Percentiles rank a stretch among this genome's conserved stretches.
These are phyloP conservation scores for Elsinoe fawcettii DNA, from an alignment of 2,329 filamentous ascomycete genomes.

Conservation along the genomic window DNA sequence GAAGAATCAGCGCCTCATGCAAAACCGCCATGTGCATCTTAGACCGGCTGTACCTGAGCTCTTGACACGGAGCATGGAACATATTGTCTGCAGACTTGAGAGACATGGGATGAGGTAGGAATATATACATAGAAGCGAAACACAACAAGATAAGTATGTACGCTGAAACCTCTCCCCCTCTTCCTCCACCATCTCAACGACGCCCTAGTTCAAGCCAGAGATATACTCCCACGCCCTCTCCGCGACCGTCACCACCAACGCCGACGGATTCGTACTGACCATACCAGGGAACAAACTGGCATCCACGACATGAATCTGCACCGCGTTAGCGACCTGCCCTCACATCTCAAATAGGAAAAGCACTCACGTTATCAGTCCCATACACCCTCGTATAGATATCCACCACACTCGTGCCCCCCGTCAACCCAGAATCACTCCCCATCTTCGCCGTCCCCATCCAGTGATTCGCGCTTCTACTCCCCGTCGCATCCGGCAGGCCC, in stretches of 20 bases:
- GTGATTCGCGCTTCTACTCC: constrained; percentile 35
- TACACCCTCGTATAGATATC: constrained; percentile 45
- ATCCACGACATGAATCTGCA: constrained; percentile 54
- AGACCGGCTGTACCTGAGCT: too few species aligned
- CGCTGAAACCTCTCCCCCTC: background rate
- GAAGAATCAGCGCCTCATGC: too few species aligned
- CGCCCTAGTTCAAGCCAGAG: constrained; percentile 2
- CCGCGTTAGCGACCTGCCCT: background rate
- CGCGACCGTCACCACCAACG: constrained; percentile 56
- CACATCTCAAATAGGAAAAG: background rate
- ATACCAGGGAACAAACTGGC: constrained; percentile 63
- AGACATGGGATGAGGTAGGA: background rate
- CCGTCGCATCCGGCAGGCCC: constrained; percentile 33
- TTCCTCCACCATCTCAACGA: background rate
- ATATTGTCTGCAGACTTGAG: too few species aligned
- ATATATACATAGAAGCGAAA: background rate
- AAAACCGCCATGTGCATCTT: too few species aligned
- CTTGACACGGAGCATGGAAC: too few species aligned
- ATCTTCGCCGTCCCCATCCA: constrained; percentile 38
- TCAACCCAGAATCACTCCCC: constrained; percentile 38
- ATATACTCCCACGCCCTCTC: constrained; percentile 53
- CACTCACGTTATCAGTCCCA: constrained; percentile 51
- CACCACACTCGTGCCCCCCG: constrained; percentile 39
- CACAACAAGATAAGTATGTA: background rate
- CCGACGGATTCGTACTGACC: constrained; percentile 61